Conservation (phyloP, 106 monocot species). For the Dioscorea alata region DNA sequence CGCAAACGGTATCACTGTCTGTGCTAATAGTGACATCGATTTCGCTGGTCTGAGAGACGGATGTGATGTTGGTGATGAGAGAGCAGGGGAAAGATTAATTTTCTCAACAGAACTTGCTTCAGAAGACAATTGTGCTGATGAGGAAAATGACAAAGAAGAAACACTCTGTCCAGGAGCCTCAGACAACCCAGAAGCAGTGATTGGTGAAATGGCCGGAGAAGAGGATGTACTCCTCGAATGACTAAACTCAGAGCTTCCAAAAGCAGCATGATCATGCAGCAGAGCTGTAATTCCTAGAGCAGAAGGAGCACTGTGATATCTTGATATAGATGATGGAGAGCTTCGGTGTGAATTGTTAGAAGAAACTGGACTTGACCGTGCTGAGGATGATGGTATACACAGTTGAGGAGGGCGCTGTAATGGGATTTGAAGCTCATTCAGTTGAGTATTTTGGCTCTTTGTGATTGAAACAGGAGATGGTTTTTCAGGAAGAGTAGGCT, state of each 20-base stretch:
- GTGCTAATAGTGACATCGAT: constrained; percentile 5
- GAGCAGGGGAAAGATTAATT: not conserved
- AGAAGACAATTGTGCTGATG: not conserved
- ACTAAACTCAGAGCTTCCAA: constrained; percentile 22
- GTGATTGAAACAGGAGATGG: constrained; percentile 14
- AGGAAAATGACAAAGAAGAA: constrained; percentile 1
- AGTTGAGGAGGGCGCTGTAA: constrained; percentile 17
- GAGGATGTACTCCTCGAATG: constrained; percentile 7
- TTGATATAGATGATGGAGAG: constrained; percentile 29
- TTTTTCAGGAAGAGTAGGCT: not conserved
- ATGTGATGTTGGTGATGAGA: constrained; percentile 4
- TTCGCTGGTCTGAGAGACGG: constrained; percentile 1
- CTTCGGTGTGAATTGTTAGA: constrained; percentile 23
- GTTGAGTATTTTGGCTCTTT: constrained; percentile 16
- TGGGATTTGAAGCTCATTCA: constrained; percentile 5
- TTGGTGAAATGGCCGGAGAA: constrained; percentile 5
- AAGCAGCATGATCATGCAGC: constrained; percentile 38
- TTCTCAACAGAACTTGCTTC: not conserved
- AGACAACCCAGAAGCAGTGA: not conserved
- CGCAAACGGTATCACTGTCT: constrained; percentile 3
- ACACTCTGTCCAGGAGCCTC: not conserved
- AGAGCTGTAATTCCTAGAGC: constrained; percentile 63
- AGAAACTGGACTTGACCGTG: constrained; percentile 32
- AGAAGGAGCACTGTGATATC: constrained; percentile 57
- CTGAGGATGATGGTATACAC: constrained; percentile 18